These are phyloP conservation scores for Nitzschia sp. DNA, from an alignment of 108 stramenopile genomes.

Conservation along the genomic window DNA sequence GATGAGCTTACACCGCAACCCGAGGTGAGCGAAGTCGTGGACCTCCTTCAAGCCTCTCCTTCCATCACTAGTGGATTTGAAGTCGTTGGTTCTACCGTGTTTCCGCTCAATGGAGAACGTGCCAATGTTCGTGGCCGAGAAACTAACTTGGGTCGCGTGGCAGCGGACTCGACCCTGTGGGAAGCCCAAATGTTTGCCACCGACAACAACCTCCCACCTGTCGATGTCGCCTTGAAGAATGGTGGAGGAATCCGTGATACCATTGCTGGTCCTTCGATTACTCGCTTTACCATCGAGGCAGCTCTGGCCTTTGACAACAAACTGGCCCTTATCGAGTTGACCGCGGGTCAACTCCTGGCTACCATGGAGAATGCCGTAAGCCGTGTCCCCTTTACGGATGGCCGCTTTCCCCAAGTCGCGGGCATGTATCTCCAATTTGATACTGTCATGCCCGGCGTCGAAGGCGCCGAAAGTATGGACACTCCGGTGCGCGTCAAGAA, in stretches of 20 bases:
- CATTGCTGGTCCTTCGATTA: not conserved
- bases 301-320: conserved; percentile 9
- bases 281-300: not conserved
- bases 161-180: not conserved
- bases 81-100: not conserved
- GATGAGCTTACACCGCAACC: not conserved
- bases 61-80: not conserved
- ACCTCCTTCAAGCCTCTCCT: not conserved
- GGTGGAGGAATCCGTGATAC: conserved; percentile 16
- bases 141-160: conserved; percentile 11
- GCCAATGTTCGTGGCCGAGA: not conserved
- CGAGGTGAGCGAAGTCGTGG: not conserved
- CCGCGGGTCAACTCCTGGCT: not conserved
- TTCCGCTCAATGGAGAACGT: not conserved
- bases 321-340: not conserved
- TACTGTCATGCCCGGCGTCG: not conserved
- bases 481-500: not conserved
- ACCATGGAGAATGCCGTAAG: conserved; percentile 2
- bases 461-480: not conserved
- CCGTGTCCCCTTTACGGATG: not conserved
- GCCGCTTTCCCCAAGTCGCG: conserved; percentile 7
- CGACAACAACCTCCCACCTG: not conserved
- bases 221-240: conserved; percentile 12
- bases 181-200: not conserved
- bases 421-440: not conserved